A percentile compares a stretch with the other conserved stretches of the same genome.
Conservation (phyloP, 495 filamentous ascomycete genomes). For the Podospora pseudocomata region DNA sequence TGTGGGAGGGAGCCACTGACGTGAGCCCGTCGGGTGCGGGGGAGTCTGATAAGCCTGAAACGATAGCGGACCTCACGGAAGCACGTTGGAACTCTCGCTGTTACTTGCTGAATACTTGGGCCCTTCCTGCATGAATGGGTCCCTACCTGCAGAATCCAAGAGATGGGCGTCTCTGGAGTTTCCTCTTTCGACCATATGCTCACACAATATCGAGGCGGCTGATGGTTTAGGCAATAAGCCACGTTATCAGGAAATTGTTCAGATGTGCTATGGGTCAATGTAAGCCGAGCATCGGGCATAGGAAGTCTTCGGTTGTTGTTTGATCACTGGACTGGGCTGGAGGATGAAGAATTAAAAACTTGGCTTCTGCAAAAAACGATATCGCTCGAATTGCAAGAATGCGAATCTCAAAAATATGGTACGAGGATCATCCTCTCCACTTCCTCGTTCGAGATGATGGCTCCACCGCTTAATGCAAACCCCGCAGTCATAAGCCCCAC, state of each 20-base stretch:
- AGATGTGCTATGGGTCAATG: neutral
- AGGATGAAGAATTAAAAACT: too few species aligned
- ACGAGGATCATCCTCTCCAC: neutral
- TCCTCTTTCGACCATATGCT: neutral
- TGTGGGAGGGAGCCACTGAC: conserved; percentile 10
- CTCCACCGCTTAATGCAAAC: neutral
- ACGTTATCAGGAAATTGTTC: neutral
- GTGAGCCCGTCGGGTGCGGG: conserved; percentile 10
- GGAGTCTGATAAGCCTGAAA: conserved; percentile 9
- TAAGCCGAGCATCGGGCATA: too few species aligned
- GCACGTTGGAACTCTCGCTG: conserved; percentile 9
- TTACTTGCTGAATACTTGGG: conserved; percentile 3
- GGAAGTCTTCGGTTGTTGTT: too few species aligned
- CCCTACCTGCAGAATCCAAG: neutral
- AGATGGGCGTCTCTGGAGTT: neutral
- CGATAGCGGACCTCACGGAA: conserved; percentile 5
- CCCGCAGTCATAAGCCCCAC: neutral
- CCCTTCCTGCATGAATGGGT: conserved; percentile 6
- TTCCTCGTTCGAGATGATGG: neutral
- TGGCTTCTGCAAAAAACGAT: too few species aligned
- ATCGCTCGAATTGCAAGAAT: too few species aligned
- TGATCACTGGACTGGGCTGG: too few species aligned
- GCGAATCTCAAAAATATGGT: neutral
- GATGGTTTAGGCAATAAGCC: neutral
- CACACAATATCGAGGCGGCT: neutral